These are phyloP conservation scores for Brasilioporus rufonigricans DNA, from an alignment of 768 basidiomycete species.

Conservation along the genomic window DNA sequence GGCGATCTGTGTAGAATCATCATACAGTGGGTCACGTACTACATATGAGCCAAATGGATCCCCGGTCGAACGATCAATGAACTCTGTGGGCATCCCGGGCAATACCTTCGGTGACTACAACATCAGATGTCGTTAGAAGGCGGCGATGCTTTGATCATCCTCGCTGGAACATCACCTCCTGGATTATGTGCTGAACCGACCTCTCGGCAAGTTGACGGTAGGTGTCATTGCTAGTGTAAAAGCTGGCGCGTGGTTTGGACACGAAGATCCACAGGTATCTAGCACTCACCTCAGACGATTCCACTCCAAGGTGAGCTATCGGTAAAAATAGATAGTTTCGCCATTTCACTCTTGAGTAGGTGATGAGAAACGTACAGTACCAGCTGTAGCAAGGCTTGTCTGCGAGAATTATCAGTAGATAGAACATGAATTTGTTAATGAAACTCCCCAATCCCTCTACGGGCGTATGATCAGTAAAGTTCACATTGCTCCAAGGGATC, in stretches of 20 bases:
- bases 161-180: slow-evolving; percentile 33
- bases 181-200: slow-evolving; percentile 52
- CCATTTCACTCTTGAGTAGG: not conserved
- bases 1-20: not conserved
- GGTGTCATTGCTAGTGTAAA: slow-evolving; percentile 59
- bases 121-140: not conserved
- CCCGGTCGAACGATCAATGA: slow-evolving; percentile 54
- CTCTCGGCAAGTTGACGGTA: slow-evolving; percentile 53
- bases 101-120: slow-evolving; percentile 22
- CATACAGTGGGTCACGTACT: slow-evolving; percentile 27
- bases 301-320: slow-evolving; percentile 60
- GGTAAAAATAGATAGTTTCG: not conserved
- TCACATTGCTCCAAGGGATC: slow-evolving; percentile 37
- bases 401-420: slow-evolving; percentile 16
- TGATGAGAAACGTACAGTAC: slow-evolving; percentile 37
- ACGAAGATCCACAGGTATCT: not conserved
- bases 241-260: slow-evolving; percentile 12
- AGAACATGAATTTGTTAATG: not conserved
- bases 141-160: not conserved
- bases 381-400: slow-evolving; percentile 47
- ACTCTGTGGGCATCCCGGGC: slow-evolving; percentile 54
- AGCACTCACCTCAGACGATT: slow-evolving; percentile 41
- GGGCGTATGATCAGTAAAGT: slow-evolving; percentile 39
- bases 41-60: slow-evolving; percentile 54
- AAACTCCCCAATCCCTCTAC: slow-evolving; percentile 18